Evolutionary conservation across 345 rosid genomes (phyloP), one percentile per base, ranked within the genome.

Genomic region (Aegle marmelos): DNA sequence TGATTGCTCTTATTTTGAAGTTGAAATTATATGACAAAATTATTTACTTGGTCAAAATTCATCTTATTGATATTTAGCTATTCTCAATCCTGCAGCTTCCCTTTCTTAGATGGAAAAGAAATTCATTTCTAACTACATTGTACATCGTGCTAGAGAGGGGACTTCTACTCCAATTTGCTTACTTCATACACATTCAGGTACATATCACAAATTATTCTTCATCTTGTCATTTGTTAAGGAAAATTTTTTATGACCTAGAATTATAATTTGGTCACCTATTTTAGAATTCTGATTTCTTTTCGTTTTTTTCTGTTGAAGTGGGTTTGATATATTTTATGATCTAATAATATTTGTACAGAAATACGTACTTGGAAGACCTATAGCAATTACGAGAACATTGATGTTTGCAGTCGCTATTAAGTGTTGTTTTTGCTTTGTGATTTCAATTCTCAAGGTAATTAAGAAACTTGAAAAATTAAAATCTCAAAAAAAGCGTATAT

Each of bases 81-180:
- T 50, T 50, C 56, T 50, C 0, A 10, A 16, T 62, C 69, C 24
- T 72, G 70, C 39, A 86, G 88, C 82, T 79, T 77, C 88, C 88
- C 4, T 68, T 79, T 27, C 78, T 83, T 7, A 75, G 88, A 67
- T 86, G 88, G 88, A 86, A 83, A 67, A 83, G 37, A 72, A 67
- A 77, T 34, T 4, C 56, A 13, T 50, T 16, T 50, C 0, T 50
- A 16, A 50, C 21, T 50, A 0, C 21, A 17, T 13, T 66, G 31
- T 87, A 86, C 80, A 77, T 72, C 79, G 89, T 50, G 56, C 5
- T 17, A 2, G 56, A 50, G 21, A 50, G 56, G 56, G 56, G 2
- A 50, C 6, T 50, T 16, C 2, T 50, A 4, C 19, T 50, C 56
- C 56, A 50, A 50, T 50, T 50, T 50, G 56, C 56, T 4, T 50